Evolutionary conservation across 139 green algal species (phyloP), one percentile per base, ranked within the genome.

Genomic region (Chlamydomonas applanata): DNA sequence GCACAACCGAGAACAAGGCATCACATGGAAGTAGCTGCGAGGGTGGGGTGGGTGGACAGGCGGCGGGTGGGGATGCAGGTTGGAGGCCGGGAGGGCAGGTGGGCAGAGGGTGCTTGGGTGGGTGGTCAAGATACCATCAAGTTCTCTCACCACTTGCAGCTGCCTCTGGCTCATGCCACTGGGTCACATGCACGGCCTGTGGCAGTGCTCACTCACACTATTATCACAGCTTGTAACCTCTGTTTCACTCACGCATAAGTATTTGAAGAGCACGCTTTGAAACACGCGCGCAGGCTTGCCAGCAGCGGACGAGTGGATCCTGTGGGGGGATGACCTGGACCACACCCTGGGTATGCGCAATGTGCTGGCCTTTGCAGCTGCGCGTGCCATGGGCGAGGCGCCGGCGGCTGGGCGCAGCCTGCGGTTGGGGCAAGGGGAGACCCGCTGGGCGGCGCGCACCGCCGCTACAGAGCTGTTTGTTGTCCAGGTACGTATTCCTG

Each of bases 301-400:
- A 7, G 44, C 30, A 4, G 82, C 78, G 19, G 32, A 78, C 40
- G 17, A 82, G 25, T 90, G 76, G 76, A 76, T 81, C 45, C 74
- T 90, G 63, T 83, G 83, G 34, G 82, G 82, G 25, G 80, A 81
- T 34, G 82, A 90, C 44, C 73, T 70, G 17, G 85, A 90, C 76
- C 52, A 56, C 25, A 85, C 82, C 0, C 54, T 90, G 62, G 85
- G 85, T 67, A 83, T 88, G 79, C 71, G 81, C 44, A 88, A 88
- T 72, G 79, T 69, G 54, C 61, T 90, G 24, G 81, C 75, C 5
- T 84, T 79, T 75, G 63, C 64, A 45, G 33, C 77, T 0, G 74
- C 54, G 17, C 67, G 81, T 1, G 57, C 33, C 32, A 85, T 83
- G 73, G 79, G 46, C 7, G 40, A 49, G 16, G 16, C 45, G 20